These are phyloP conservation scores for Penicillium griseofulvum DNA, from an alignment of 2,329 filamentous ascomycete species.

Conservation along the genomic window DNA sequence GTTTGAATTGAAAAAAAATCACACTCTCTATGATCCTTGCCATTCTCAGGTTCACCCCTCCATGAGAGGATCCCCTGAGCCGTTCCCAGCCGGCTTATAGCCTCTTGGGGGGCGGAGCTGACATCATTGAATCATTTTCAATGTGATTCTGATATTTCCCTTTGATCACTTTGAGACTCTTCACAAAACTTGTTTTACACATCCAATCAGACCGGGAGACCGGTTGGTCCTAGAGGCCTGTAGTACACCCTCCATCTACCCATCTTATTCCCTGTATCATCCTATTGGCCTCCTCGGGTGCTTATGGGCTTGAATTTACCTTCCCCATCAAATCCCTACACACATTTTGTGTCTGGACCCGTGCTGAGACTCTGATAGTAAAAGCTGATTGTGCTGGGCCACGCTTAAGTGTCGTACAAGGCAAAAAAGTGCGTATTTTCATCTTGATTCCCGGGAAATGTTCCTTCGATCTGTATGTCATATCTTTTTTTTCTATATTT, in stretches of 20 bases:
- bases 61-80: not conserved
- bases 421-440: not conserved
- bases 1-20: not conserved
- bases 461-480: constrained; percentile 5
- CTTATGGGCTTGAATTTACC: not conserved
- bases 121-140: not conserved
- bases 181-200: not conserved
- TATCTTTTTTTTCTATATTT: not conserved
- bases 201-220: not conserved
- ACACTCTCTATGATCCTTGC: not conserved
- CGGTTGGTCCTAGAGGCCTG: not conserved
- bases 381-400: constrained; percentile 11
- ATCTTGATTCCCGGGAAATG: constrained; percentile 6
- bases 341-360: constrained; percentile 7
- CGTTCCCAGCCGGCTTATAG: not conserved
- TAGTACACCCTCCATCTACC: not conserved
- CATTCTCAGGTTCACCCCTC: not conserved
- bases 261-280: not conserved
- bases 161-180: not conserved
- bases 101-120: not conserved
- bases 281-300: not conserved
- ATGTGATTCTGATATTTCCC: constrained; percentile 1
- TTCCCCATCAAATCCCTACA: constrained; percentile 1
- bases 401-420: constrained; percentile 9
- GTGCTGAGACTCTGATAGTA: constrained; percentile 15